Base-by-base conservation (phyloP, 805 yeast species). In the Candida ficus region DNA sequence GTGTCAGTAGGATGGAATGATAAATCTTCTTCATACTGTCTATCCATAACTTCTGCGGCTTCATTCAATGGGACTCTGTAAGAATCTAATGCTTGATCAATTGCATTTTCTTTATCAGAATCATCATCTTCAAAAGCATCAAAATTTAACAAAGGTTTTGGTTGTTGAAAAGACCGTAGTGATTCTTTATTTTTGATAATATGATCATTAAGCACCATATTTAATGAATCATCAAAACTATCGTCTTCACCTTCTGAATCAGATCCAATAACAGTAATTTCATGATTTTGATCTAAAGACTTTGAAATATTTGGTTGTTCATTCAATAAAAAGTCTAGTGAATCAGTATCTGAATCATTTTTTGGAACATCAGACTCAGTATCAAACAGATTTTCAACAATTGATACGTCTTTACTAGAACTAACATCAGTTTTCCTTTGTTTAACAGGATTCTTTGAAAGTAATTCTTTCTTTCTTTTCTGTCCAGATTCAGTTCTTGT, bases 1-100 rank as follows among this genome's bases (percentile, higher is more conserved):
- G 27, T 11, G 12, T 19, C 34, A 13, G 22, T 4, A 28, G 13
- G n/a, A 22, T 14, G 6, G 6, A 7, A 33, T 14, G 32, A 25
- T 7, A 41, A 39, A 36, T 53, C 56, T 1, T 49, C 38, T 2
- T 48, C 46, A 28, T 41, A 47, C 26, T 45, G 49, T 23, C 45
- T 48, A 2, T 52, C 50, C 50, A 48, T 46, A 3, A 43, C 50
- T 7, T 27, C 28, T 6, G 25, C 35, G 3, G 49, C 54, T 14
- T 40, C 41, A 5, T 42, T 19, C 2, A 32, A 11, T 4, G 42
- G 42, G 8, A 16, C 13, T 21, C 19, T 18, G 9, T 29, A 37
- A n/a, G 35, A 29, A 27, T 30, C 34, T n/a, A 35, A 16, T 10
- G 9, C 18, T 3, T 21, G 4, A 21, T 25, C 35, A 14, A 21